These are phyloP conservation scores for Ilyonectria destructans DNA, from an alignment of 2,329 filamentous ascomycete genomes.

Conservation along the genomic window DNA sequence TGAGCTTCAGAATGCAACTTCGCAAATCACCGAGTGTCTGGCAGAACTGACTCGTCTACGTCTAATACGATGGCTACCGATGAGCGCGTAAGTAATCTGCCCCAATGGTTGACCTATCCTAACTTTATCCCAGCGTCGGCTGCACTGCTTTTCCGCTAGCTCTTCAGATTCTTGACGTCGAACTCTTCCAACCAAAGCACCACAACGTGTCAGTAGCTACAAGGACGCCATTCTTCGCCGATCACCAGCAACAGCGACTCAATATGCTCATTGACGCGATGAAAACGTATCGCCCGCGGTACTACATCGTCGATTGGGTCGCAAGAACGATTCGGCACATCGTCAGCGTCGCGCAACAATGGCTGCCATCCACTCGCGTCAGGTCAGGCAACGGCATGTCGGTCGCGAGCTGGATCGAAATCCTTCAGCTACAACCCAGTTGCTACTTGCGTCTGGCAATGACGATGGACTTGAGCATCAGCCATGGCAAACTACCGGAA, in stretches of 20 bases:
- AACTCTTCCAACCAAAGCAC: constrained; percentile 37
- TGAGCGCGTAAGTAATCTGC: constrained; percentile 43
- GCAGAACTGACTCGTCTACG: constrained; percentile 40
- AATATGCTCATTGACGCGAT: constrained; percentile 43
- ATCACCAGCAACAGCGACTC: constrained; percentile 41
- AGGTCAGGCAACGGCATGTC: background rate
- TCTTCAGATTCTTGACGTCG: constrained; percentile 45
- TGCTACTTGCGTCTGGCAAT: constrained; percentile 42
- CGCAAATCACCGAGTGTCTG: constrained; percentile 42
- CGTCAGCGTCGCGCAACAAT: constrained; percentile 37
- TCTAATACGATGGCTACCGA: constrained; percentile 42
- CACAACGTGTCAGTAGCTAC: constrained; percentile 1
- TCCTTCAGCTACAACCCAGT: constrained; percentile 38
- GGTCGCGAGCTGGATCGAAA: constrained; percentile 37
- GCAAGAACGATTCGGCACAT: constrained; percentile 43
- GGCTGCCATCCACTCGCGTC: background rate
- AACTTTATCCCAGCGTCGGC: constrained; percentile 33
- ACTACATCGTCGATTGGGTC: constrained; percentile 48
- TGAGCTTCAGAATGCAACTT: constrained; percentile 44
- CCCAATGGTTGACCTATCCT: accelerated
- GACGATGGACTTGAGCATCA: constrained; percentile 47
- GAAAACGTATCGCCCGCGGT: constrained; percentile 42
- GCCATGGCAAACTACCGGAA: constrained; percentile 43
- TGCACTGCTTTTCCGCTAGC: constrained; percentile 44
- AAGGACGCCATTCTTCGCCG: background rate